phyloP scores from a whole-genome alignment of 2,329 filamentous ascomycete genomes.

The Diaporthe aspalathi region DNA sequence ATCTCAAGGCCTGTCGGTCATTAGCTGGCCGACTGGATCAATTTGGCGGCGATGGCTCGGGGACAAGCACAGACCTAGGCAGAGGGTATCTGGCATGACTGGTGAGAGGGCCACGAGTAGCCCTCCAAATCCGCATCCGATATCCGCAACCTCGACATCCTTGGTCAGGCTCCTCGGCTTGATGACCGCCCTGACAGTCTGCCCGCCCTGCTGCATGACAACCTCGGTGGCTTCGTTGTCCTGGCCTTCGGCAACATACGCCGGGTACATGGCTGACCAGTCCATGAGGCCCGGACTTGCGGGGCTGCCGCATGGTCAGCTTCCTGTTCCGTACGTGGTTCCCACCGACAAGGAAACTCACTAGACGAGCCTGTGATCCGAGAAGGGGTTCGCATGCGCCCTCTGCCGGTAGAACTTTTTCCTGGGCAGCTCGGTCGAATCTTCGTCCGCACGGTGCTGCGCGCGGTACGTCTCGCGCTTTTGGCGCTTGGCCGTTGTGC shows the following conservation, averaged over 20 bases:
- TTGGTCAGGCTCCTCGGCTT: constrained; percentile 62
- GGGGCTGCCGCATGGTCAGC: constrained; percentile 67
- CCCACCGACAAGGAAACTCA: constrained; percentile 39
- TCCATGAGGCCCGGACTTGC: constrained; percentile 85
- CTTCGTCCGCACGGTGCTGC: constrained; percentile 60
- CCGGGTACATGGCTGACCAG: constrained; percentile 87
- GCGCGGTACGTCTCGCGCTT: constrained; percentile 75
- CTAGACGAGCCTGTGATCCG: constrained; percentile 91
- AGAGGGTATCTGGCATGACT: constrained; percentile 81
- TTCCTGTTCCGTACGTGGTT: too few species aligned
- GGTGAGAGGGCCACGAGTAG: constrained; percentile 88
- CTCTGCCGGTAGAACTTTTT: constrained; percentile 98
- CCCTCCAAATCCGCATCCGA: constrained; percentile 96
- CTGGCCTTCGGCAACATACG: constrained; percentile 65
- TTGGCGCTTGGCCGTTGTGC: constrained; percentile 61
- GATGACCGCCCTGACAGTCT: constrained; percentile 39
- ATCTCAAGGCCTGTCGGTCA: constrained; percentile 82
- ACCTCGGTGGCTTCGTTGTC: constrained; percentile 40
- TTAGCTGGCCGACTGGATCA: constrained; percentile 7
- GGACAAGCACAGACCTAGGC: constrained; percentile 72
- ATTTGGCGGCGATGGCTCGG: not conserved
- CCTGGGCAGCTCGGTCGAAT: constrained; percentile 76
- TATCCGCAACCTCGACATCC: constrained; percentile 92
- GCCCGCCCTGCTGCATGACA: constrained; percentile 29
- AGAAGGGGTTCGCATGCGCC: constrained; percentile 98